Conservation (phyloP, 2,329 filamentous ascomycete species). For the Paecilomyces variotii region DNA sequence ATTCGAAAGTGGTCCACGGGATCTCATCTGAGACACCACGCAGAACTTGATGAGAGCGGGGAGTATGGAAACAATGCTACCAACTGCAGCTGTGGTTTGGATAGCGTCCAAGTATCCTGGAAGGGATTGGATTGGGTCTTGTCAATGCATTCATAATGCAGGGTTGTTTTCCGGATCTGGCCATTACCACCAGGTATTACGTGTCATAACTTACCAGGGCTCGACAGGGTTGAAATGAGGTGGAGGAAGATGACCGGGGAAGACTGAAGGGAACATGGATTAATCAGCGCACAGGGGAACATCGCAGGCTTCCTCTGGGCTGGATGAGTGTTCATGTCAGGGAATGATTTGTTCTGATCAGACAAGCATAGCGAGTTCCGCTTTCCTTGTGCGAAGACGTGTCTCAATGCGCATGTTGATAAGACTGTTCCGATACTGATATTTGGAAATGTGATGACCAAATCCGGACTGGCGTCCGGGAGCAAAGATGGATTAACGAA, state of each 20-base stretch:
- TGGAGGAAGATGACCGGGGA: background rate
- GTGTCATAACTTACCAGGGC: background rate
- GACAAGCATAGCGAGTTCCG: background rate
- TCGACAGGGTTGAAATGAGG: background rate
- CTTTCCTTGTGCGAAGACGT: background rate
- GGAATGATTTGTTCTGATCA: background rate
- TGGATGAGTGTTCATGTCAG: background rate
- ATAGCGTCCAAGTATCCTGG: background rate
- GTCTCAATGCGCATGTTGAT: background rate
- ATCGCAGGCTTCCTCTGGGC: background rate
- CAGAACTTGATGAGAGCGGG: slow-evolving; percentile 11
- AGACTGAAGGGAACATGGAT: background rate
- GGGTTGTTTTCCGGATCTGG: background rate
- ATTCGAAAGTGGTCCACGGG: slow-evolving; percentile 8
- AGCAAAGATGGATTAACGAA: background rate
- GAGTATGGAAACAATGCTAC: slow-evolving; percentile 7
- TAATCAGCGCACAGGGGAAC: background rate
- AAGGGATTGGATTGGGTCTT: background rate
- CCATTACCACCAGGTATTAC: background rate
- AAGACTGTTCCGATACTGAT: background rate
- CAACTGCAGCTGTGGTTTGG: background rate
- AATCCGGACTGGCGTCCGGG: background rate
- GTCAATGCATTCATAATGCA: background rate
- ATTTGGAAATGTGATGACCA: background rate
- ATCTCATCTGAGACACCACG: slow-evolving; percentile 20